Base-by-base conservation (phyloP, 805 yeast genomes). In the Priceomyces haplophilus region DNA sequence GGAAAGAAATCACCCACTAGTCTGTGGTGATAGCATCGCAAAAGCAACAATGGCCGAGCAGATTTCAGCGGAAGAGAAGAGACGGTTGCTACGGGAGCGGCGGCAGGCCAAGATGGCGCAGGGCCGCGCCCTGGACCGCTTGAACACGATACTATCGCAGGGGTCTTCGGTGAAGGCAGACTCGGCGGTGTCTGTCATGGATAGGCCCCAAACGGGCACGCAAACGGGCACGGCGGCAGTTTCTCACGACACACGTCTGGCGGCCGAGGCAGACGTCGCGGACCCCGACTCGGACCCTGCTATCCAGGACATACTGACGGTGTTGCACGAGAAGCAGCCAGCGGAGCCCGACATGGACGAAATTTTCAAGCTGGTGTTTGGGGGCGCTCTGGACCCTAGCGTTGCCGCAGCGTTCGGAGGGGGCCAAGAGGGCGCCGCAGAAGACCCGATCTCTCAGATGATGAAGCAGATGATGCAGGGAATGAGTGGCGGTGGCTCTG, bases 61-160 rank as follows among this genome's bases (percentile, higher is more conserved):
- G 11, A 34, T 34, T 34, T 37, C 44, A 27, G 82, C 78, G 6
- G 81, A 79, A 32, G 87, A 82, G 49, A 80, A 75, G 61, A 76
- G 80, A 53, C 67, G 68, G 41, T 51, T 80, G 17, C 59, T 82
- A 35, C 70, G 86, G 44, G 86, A 83, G 54, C 73, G 85, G 55
- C 72, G 88, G 55, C 82, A 78, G 34, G 82, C 84, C 47, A 82
- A 80, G 56, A 72, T 82, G 68, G 62, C 68, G 39, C 69, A 72
- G 48, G 82, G 83, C 3, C 75, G 74, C 36, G 83, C 81, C 16
- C 54, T 77, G 3, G 68, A 68, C 16, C 64, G 88, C 46, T 59
- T 83, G 52, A 78, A 74, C 47, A 73, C 44, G 19, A 70, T 70
- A 17, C 56, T 69, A 42, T 50, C 63, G 10, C 70, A 59, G 48